Evolutionary conservation across 2,329 filamentous ascomycete species (phyloP).

Genomic region (Teratosphaeria nubilosa): DNA sequence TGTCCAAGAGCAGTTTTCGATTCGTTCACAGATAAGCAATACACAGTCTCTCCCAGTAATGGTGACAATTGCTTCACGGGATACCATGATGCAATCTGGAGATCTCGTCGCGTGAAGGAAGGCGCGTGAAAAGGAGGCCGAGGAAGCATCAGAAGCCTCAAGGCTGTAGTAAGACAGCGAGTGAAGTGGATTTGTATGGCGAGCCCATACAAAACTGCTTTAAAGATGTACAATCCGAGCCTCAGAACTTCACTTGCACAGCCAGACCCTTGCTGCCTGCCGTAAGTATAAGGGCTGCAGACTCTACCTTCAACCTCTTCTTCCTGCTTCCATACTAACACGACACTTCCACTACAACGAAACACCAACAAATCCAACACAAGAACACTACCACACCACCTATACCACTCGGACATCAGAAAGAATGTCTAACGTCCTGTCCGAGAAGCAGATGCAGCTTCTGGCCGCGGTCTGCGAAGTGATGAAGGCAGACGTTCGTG

Average conservation of each 20-base stretch:
- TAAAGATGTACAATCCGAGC: neutral
- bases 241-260: neutral
- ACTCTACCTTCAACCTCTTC: neutral
- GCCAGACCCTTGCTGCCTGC: neutral
- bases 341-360: neutral
- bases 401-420: neutral
- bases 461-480: constrained; percentile 10
- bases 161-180: neutral
- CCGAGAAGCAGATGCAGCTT: constrained; percentile 12
- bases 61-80: no score
- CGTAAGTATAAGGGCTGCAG: neutral
- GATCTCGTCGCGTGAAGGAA: neutral
- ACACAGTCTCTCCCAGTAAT: no score
- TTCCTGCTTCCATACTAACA: neutral
- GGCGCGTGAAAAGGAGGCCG: neutral
- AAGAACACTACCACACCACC: neutral
- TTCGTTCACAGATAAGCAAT: no score
- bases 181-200: constrained; percentile 1
- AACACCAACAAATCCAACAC: neutral
- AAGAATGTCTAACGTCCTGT: constrained; percentile 11
- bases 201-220: neutral
- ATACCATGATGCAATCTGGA: neutral
- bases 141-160: neutral
- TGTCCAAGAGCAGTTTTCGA: no score
- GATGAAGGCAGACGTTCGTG: constrained; percentile 10